phyloP scores from a whole-genome alignment of 306 rosid genomes.

The Acacia acuminata region DNA sequence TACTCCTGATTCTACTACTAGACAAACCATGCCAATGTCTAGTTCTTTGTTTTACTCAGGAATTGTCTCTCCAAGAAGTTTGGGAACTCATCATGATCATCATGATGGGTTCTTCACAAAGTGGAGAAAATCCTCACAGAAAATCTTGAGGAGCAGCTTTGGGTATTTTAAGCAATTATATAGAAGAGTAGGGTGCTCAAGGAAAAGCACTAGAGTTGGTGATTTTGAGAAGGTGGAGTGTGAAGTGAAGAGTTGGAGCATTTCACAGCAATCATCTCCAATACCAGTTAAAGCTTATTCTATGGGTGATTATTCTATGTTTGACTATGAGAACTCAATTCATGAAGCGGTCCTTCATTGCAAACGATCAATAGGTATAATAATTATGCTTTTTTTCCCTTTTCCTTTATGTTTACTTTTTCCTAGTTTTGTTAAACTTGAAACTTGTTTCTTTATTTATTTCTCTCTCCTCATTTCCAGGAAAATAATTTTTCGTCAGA shows the following conservation, averaged over 20 bases:
- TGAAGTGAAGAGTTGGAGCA: slow-evolving; percentile 37
- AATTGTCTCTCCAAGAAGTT: slow-evolving; percentile 24
- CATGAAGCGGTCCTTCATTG: slow-evolving; percentile 70
- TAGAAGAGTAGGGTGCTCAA: slow-evolving; percentile 30
- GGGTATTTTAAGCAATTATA: slow-evolving; percentile 33
- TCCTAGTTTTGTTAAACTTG: slow-evolving; percentile 3
- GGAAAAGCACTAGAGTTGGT: slow-evolving; percentile 40
- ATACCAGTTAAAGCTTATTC: slow-evolving; percentile 21
- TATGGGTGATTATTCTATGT: slow-evolving; percentile 15
- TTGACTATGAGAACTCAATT: slow-evolving; percentile 51
- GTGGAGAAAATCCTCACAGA: slow-evolving; percentile 32
- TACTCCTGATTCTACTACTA: slow-evolving; percentile 7
- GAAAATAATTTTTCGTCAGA: slow-evolving; percentile 29
- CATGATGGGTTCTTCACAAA: slow-evolving; percentile 34
- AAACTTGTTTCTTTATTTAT: slow-evolving; percentile 5
- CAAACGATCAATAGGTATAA: slow-evolving; percentile 59
- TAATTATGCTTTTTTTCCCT: background rate
- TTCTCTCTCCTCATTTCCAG: slow-evolving; percentile 34
- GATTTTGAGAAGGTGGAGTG: slow-evolving; percentile 42
- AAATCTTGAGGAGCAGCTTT: slow-evolving; percentile 32
- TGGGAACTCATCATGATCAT: slow-evolving; percentile 24
- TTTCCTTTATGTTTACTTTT: background rate
- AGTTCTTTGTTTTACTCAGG: slow-evolving; percentile 28
- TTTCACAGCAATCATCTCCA: slow-evolving; percentile 46
- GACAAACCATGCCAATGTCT: slow-evolving; percentile 22